phyloP scores from a whole-genome alignment of 2,329 filamentous ascomycete genomes.

The Neonectria ditissima region DNA sequence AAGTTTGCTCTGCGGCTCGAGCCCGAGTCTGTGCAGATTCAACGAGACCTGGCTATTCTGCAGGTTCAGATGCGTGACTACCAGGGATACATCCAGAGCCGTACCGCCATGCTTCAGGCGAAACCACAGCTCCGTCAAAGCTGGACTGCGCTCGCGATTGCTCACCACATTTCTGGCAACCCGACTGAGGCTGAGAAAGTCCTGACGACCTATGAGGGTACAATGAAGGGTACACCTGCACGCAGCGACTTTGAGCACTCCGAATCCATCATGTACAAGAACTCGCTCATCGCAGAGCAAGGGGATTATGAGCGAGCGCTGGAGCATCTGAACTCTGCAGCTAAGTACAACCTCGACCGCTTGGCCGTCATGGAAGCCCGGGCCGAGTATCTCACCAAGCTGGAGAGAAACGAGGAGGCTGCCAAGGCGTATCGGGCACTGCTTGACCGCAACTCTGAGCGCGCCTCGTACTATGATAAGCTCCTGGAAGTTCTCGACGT shows the following conservation, averaged over 20 bases:
- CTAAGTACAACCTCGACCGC: slow-evolving; percentile 84
- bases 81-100: slow-evolving; percentile 90
- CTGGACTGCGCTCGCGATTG: slow-evolving; percentile 97
- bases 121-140: slow-evolving; percentile 87
- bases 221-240: slow-evolving; percentile 82
- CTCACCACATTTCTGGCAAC: slow-evolving; percentile 90
- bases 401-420: slow-evolving; percentile 84
- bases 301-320: slow-evolving; percentile 86
- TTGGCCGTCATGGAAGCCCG: slow-evolving; percentile 86
- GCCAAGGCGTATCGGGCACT: slow-evolving; percentile 83
- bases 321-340: slow-evolving; percentile 83
- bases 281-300: slow-evolving; percentile 89
- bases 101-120: slow-evolving; percentile 87
- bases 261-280: slow-evolving; percentile 95
- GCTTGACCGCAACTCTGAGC: slow-evolving; percentile 88
- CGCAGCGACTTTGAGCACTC: slow-evolving; percentile 90
- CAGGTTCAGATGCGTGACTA: slow-evolving; percentile 98
- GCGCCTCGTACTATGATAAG: slow-evolving; percentile 85
- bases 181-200: slow-evolving; percentile 89
- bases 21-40: slow-evolving; percentile 93
- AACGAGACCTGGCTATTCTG: slow-evolving; percentile 90
- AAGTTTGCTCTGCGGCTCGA: slow-evolving; percentile 94
- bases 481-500: slow-evolving; percentile 78
- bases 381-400: slow-evolving; percentile 83
- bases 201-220: slow-evolving; percentile 91